Evolutionary conservation across 2,329 filamentous ascomycete genomes (phyloP).

Genomic region (Fusarium vanettenii): DNA sequence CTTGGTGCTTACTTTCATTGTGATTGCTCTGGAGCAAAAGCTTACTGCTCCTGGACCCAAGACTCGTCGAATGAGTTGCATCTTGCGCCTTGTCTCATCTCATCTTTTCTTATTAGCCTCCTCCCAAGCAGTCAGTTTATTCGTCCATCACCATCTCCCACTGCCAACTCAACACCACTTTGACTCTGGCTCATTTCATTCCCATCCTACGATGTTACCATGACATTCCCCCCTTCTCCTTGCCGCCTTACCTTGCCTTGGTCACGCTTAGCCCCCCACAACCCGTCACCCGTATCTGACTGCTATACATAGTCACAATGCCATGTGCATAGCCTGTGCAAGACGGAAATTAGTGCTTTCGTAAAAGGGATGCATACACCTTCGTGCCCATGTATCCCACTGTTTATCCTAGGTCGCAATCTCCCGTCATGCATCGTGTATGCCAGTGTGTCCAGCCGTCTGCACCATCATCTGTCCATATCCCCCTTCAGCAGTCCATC

Average conservation of each 20-base stretch:
- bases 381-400: neutral
- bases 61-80: neutral
- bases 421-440: conserved; percentile 2
- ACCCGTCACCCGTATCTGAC: conserved; percentile 13
- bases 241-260: conserved; percentile 5
- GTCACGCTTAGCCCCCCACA: conserved; percentile 17
- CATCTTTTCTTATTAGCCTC: neutral
- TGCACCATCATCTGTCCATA: neutral
- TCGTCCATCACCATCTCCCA: conserved; percentile 11
- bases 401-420: neutral
- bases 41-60: neutral
- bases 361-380: neutral
- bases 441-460: conserved; percentile 8
- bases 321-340: conserved; percentile 1
- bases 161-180: conserved; percentile 11
- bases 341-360: neutral
- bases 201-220: conserved; percentile 26
- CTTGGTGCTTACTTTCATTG: conserved; percentile 8
- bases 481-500: neutral
- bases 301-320: conserved; percentile 40
- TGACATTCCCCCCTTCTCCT: conserved; percentile 23
- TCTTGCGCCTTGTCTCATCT: conserved; percentile 6
- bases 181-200: conserved; percentile 15
- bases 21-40: neutral
- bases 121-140: neutral